A percentile compares a stretch with the other conserved stretches of the same genome.
Conservation (phyloP, 73 alveolate species). For the Durusdinium trenchii region DNA sequence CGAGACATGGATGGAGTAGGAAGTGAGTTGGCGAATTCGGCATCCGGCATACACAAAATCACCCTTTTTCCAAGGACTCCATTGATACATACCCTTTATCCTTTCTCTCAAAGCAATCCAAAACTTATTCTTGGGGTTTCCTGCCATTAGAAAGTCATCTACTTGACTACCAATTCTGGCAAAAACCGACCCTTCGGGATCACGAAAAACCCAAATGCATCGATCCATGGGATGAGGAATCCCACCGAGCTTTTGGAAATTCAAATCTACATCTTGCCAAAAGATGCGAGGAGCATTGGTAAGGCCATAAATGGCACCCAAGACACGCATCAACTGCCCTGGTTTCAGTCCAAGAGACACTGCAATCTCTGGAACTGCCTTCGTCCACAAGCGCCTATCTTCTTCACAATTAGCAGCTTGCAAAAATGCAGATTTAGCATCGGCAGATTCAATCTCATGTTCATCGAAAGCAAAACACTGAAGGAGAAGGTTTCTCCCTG, state of each 20-base stretch:
- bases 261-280: conserved; percentile 1
- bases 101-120: not conserved
- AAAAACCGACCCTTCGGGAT: not conserved
- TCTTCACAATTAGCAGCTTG: conserved; percentile 46
- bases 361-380: conserved; percentile 32
- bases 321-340: not conserved
- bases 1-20: not conserved
- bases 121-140: not conserved
- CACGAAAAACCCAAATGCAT: not conserved
- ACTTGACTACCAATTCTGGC: conserved; percentile 28
- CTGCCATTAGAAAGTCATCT: conserved; percentile 42
- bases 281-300: conserved; percentile 38
- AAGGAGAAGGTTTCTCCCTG: not conserved
- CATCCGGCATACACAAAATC: conserved; percentile 59
- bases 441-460: conserved; percentile 11
- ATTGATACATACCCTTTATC: not conserved
- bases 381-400: not conserved
- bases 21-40: not conserved
- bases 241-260: not conserved
- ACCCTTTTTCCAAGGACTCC: conserved; percentile 33
- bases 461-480: conserved; percentile 41
- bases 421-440: conserved; percentile 52
- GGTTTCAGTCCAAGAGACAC: not conserved
- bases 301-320: conserved; percentile 31
- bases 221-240: conserved; percentile 37